A percentile compares a stretch with the other conserved stretches of the same genome.
Conservation (phyloP, 1,139 yeast genomes). For the Oligophagozyma castellii region DNA sequence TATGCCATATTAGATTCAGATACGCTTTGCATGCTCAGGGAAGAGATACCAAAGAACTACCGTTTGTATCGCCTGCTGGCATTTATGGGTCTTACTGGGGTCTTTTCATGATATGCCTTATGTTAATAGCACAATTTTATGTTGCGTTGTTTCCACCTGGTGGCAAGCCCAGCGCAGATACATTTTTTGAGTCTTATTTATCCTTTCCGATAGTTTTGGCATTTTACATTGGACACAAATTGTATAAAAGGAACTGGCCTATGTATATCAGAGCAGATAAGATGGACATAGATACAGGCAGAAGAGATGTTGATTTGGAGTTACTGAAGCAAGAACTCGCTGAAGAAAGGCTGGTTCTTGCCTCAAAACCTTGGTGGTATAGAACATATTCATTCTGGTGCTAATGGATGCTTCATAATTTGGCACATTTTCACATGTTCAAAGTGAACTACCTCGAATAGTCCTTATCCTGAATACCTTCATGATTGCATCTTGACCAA, state of each 20-base stretch:
- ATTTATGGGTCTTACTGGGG: constrained; percentile 42
- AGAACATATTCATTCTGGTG: constrained; percentile 50
- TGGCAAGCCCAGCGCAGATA: constrained; percentile 33
- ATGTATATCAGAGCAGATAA: constrained; percentile 37
- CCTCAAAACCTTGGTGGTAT: constrained; percentile 39
- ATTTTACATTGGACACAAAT: constrained; percentile 43
- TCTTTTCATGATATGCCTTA: constrained; percentile 32
- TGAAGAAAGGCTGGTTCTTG: constrained; percentile 46
- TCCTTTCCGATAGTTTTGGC: constrained; percentile 48
- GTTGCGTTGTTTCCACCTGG: constrained; percentile 57
- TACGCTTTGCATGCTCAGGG: constrained; percentile 45
- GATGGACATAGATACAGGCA: constrained; percentile 60
- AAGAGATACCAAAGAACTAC: constrained; percentile 39
- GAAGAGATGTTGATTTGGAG: constrained; percentile 58
- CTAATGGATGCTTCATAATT: no score
- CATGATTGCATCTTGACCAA: no score
- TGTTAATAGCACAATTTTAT: constrained; percentile 40
- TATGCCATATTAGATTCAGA: constrained; percentile 55
- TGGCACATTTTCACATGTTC: no score
- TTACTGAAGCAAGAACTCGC: constrained; percentile 52
- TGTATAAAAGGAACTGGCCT: constrained; percentile 45
- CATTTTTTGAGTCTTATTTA: constrained; percentile 49
- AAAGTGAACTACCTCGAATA: no score
- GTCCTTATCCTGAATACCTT: no score
- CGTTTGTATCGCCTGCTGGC: constrained; percentile 43